Conservation (phyloP, 2,329 filamentous ascomycete genomes). For the Colletotrichum costaricense region DNA sequence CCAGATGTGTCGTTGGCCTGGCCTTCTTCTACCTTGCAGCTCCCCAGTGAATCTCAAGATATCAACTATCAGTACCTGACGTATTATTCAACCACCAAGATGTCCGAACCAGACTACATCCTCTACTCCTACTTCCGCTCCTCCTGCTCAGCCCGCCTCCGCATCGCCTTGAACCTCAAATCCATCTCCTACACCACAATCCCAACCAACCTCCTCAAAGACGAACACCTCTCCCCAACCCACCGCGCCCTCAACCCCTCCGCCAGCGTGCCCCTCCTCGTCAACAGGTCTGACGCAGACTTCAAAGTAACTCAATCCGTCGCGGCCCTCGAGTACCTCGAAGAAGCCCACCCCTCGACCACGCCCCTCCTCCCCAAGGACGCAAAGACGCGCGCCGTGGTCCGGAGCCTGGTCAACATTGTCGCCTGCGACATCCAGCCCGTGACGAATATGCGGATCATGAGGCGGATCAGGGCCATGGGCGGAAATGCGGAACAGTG, state of each 20-base stretch:
- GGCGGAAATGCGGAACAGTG: constrained; percentile 58
- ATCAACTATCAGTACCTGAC: neutral
- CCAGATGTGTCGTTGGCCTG: neutral
- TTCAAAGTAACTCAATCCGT: constrained; percentile 67
- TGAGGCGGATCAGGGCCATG: constrained; percentile 58
- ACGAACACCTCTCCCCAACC: constrained; percentile 57
- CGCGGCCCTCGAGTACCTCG: constrained; percentile 71
- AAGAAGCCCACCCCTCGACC: constrained; percentile 60
- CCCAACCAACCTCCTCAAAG: constrained; percentile 64
- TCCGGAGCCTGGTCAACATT: constrained; percentile 65
- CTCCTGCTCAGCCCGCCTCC: constrained; percentile 70
- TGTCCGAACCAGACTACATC: constrained; percentile 43
- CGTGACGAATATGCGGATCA: constrained; percentile 66
- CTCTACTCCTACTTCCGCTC: constrained; percentile 73
- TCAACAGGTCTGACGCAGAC: constrained; percentile 45
- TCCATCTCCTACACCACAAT: constrained; percentile 57
- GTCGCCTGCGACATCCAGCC: constrained; percentile 69
- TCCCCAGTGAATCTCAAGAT: too few relatives aligned
- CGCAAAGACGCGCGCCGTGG: constrained; percentile 56
- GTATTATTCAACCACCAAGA: neutral
- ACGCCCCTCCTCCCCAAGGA: constrained; percentile 60
- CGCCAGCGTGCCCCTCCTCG: constrained; percentile 64
- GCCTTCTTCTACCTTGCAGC: neutral
- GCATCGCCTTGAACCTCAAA: constrained; percentile 69
- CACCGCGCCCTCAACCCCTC: constrained; percentile 65